Evolutionary conservation across 2,329 filamentous ascomycete species (phyloP).

Genomic region (Fusarium secorum): DNA sequence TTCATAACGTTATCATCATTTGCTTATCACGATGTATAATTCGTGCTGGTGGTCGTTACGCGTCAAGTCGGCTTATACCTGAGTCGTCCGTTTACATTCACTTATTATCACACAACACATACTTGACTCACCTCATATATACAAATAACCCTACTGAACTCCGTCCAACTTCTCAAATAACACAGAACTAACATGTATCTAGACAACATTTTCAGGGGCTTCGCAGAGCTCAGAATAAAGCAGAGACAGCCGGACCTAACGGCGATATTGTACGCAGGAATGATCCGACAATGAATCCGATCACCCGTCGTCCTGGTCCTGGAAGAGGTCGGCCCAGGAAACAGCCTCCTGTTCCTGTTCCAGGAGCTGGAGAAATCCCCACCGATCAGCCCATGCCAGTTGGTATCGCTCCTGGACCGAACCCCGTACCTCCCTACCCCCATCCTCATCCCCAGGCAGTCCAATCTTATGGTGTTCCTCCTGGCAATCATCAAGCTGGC

Average conservation of each 20-base stretch:
- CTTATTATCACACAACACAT: not conserved
- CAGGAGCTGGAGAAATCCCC: conserved; percentile 16
- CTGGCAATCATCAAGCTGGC: not conserved
- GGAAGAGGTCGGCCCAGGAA: conserved; percentile 64
- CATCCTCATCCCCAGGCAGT: conserved; percentile 8
- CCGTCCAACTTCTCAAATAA: not conserved
- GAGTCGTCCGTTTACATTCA: not conserved
- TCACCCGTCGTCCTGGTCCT: conserved; percentile 67
- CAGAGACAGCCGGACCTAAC: conserved; percentile 50
- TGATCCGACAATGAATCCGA: conserved; percentile 65
- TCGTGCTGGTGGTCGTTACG: conserved; percentile 6
- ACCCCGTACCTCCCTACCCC: conserved; percentile 1
- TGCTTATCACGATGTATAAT: conserved; percentile 4
- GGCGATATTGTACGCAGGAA: conserved; percentile 49
- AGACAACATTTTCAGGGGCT: conserved; percentile 70
- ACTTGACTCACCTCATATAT: not conserved
- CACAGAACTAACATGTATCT: conserved; percentile 20
- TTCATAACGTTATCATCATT: not conserved
- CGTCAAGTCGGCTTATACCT: conserved; percentile 21
- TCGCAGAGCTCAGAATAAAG: conserved; percentile 62
- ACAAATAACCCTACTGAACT: not conserved
- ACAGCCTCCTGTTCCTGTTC: conserved; percentile 41
- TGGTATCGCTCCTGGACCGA: conserved; percentile 2
- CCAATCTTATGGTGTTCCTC: conserved; percentile 1
- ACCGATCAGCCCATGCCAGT: conserved; percentile 12